These are phyloP conservation scores for Neurospora africana DNA, from an alignment of 495 filamentous ascomycete genomes.

Conservation along the genomic window DNA sequence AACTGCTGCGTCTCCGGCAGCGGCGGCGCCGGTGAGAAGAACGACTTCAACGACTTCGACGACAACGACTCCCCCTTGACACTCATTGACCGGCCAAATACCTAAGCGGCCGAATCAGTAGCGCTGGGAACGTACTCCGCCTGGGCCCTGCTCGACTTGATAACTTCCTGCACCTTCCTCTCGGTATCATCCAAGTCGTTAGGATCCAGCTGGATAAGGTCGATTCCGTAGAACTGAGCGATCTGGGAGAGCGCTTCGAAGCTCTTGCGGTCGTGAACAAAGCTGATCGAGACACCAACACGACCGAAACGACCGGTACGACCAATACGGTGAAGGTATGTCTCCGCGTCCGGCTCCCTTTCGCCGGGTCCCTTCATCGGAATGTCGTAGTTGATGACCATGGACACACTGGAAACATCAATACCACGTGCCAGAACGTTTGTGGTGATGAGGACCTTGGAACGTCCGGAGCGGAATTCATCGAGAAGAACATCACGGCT, in stretches of 20 bases:
- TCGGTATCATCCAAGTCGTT: conserved; percentile 87
- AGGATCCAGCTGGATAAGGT: conserved; percentile 38
- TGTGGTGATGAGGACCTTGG: conserved; percentile 97
- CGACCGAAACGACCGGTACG: conserved; percentile 95
- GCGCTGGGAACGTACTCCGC: conserved; percentile 42
- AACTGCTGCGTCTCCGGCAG: neutral
- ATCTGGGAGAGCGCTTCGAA: conserved; percentile 70
- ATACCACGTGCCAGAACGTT: conserved; percentile 96
- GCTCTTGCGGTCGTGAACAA: conserved; percentile 70
- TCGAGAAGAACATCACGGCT: conserved; percentile 82
- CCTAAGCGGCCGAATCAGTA: conserved; percentile 3
- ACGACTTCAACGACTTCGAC: neutral
- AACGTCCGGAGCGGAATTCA: conserved; percentile 69
- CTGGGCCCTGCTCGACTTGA: conserved; percentile 68
- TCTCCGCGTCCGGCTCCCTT: conserved; percentile 64
- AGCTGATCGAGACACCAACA: conserved; percentile 89
- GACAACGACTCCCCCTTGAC: neutral
- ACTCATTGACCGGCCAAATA: neutral
- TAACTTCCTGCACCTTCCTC: conserved; percentile 63
- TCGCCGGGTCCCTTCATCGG: conserved; percentile 46
- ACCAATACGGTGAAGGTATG: conserved; percentile 96
- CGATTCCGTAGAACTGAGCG: conserved; percentile 52
- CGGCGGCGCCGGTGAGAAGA: neutral
- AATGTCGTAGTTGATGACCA: conserved; percentile 94
- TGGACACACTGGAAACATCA: conserved; percentile 89